These are phyloP conservation scores for Nitzschia sp. DNA, from an alignment of 108 stramenopile genomes.

Conservation along the genomic window DNA sequence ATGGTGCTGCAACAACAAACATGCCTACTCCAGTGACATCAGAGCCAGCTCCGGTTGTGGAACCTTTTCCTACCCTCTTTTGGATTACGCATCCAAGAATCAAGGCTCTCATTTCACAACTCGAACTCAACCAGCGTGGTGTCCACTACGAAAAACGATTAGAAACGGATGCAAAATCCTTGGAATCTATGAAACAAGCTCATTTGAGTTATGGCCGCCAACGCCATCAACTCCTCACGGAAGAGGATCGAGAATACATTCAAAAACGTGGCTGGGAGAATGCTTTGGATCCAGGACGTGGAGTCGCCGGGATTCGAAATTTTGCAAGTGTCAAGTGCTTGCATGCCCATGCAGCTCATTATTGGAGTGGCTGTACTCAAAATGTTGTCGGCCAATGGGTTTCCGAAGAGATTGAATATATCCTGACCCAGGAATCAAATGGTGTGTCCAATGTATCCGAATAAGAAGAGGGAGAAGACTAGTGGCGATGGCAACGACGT, in stretches of 20 bases:
- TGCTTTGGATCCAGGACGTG: slow-evolving; percentile 50
- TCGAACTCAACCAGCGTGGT: slow-evolving; percentile 62
- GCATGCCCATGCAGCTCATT: slow-evolving; percentile 84
- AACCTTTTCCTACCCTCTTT: slow-evolving; percentile 85
- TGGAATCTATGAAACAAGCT: slow-evolving; percentile 69
- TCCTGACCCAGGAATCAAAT: neutral
- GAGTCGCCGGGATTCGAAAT: slow-evolving; percentile 81
- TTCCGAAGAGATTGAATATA: slow-evolving; percentile 38
- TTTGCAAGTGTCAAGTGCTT: slow-evolving; percentile 69
- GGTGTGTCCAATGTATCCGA: neutral
- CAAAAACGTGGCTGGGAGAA: slow-evolving; percentile 17
- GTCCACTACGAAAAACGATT: slow-evolving; percentile 42
- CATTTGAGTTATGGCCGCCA: slow-evolving; percentile 64
- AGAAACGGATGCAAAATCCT: slow-evolving; percentile 21
- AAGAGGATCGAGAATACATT: slow-evolving; percentile 42
- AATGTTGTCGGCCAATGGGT: slow-evolving; percentile 83
- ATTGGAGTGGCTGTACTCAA: slow-evolving; percentile 62
- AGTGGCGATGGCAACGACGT: neutral
- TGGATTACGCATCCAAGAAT: slow-evolving; percentile 78
- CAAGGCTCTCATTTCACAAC: slow-evolving; percentile 51
- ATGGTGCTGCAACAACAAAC: slow-evolving; percentile 6
- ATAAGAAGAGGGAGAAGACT: neutral
- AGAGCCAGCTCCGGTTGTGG: slow-evolving; percentile 37
- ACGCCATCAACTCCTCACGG: slow-evolving; percentile 53
- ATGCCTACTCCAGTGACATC: neutral